Evolutionary conservation across 1,139 yeast genomes (phyloP).

Genomic region (Hyphopichia burtonii): DNA sequence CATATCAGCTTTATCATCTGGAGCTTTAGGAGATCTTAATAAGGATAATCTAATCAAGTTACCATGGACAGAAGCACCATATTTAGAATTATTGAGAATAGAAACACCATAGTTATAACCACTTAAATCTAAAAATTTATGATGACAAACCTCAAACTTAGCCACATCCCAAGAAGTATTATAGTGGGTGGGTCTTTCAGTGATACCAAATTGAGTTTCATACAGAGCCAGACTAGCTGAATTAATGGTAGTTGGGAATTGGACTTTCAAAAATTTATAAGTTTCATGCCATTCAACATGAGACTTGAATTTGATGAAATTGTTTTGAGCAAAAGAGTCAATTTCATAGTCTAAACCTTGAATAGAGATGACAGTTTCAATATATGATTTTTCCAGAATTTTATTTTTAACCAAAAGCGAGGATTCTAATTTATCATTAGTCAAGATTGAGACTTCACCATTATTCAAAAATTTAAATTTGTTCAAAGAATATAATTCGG

Average conservation of each 20-base stretch:
- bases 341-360: constrained; percentile 46
- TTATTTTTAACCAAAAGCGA: constrained; percentile 60
- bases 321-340: constrained; percentile 25
- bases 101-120: constrained; percentile 89
- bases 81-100: constrained; percentile 78
- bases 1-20: constrained; percentile 93
- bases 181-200: constrained; percentile 88
- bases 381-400: constrained; percentile 55
- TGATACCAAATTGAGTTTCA: constrained; percentile 92
- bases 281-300: constrained; percentile 86
- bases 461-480: constrained; percentile 51
- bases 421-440: constrained; percentile 57
- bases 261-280: constrained; percentile 87
- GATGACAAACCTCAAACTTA: constrained; percentile 93
- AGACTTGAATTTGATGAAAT: constrained; percentile 53
- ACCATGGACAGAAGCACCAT: constrained; percentile 91
- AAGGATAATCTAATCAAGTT: constrained; percentile 80
- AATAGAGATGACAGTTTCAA: constrained; percentile 70
- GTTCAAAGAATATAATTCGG: constrained; percentile 81
- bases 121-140: constrained; percentile 88
- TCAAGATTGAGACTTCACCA: constrained; percentile 50
- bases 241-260: constrained; percentile 84
- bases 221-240: constrained; percentile 71
- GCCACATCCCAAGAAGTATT: constrained; percentile 97
- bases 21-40: constrained; percentile 83